Evolutionary conservation across 2,329 filamentous ascomycete genomes (phyloP), one percentile per base, ranked within the genome.

Genomic region (Monosporascus cannonballus): DNA sequence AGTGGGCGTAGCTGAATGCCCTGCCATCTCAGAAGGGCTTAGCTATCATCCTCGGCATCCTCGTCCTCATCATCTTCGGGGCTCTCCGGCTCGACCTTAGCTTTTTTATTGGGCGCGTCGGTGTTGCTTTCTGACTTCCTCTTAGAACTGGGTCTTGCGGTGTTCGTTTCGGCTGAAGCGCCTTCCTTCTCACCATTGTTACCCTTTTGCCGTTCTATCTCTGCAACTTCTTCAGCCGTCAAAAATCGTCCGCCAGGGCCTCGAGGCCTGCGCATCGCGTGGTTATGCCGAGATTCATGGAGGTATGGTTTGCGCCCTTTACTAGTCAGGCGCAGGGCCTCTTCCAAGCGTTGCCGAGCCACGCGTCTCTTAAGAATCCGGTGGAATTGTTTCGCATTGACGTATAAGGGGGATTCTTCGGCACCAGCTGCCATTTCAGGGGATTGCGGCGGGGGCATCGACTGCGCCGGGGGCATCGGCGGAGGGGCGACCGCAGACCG

Each of bases 301-400:
- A 99, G 79, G 65, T 99, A 99, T 3, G 94, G 94, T 73, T 96
- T 97, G 37, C 94, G 85, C 25, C 93, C 93, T 73, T 99, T 99
- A 9, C 88, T 95, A 0, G 94, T 97, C 53, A 97, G 75, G 42
- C 94, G 84, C 44, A 99, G 74, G 51, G 92, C 89, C 69, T 99
- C 94, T 69, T 99, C 94, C 17, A 99, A 78, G 68, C 90, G 90
- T 71, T 97, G 94, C 36, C 94, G 83, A 6, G 94, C 94, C 58
- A 97, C 90, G 54, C 94, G 84, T 53, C 94, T 83, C 77, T 99
- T 97, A 51, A 99, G 73, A 48, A 99, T 99, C 25, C 94, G 88
- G 68, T 99, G 94, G 62, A 99, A 99, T 66, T 99, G 94, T 70
- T 99, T 99, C 5, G 94, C 94, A 64, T 99, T 99, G 65, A 99